These are phyloP conservation scores for Yamadazyma membranifaciens DNA, from an alignment of 1,139 yeast genomes.

Conservation along the genomic window DNA sequence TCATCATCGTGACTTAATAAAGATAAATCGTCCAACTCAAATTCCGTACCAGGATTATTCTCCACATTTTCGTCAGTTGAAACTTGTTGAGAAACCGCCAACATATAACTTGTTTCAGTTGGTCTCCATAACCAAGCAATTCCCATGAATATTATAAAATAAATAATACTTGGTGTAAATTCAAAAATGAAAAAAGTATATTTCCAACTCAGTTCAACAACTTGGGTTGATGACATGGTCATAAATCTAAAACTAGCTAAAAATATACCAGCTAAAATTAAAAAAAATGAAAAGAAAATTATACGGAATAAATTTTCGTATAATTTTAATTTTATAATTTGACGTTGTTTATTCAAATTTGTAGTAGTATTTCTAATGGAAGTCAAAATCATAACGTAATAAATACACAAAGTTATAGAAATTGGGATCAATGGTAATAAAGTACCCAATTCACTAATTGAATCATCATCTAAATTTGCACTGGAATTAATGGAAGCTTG, in stretches of 20 bases:
- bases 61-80: slow-evolving; percentile 70
- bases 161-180: slow-evolving; percentile 93
- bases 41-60: slow-evolving; percentile 49
- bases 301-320: slow-evolving; percentile 76
- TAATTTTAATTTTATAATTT: slow-evolving; percentile 84
- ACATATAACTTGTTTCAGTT: slow-evolving; percentile 89
- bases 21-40: slow-evolving; percentile 73
- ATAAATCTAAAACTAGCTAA: slow-evolving; percentile 70
- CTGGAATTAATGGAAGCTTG: slow-evolving; percentile 19
- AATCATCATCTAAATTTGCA: slow-evolving; percentile 20
- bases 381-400: slow-evolving; percentile 73
- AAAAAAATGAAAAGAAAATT: slow-evolving; percentile 62
- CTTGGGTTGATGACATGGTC: slow-evolving; percentile 71
- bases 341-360: slow-evolving; percentile 79
- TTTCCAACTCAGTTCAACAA: slow-evolving; percentile 90
- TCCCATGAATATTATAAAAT: slow-evolving; percentile 78
- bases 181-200: slow-evolving; percentile 84
- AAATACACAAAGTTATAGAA: slow-evolving; percentile 63
- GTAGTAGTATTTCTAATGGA: slow-evolving; percentile 75
- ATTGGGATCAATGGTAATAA: slow-evolving; percentile 63
- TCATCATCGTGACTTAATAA: slow-evolving; percentile 54
- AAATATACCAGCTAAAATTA: slow-evolving; percentile 56
- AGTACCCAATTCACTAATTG: slow-evolving; percentile 25
- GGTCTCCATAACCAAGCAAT: slow-evolving; percentile 97
- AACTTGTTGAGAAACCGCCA: slow-evolving; percentile 91